A percentile compares a stretch with the other conserved stretches of the same genome.
Evolutionary conservation across 768 basidiomycete genomes (phyloP).

Genomic region (Rubroboletus satanas): DNA sequence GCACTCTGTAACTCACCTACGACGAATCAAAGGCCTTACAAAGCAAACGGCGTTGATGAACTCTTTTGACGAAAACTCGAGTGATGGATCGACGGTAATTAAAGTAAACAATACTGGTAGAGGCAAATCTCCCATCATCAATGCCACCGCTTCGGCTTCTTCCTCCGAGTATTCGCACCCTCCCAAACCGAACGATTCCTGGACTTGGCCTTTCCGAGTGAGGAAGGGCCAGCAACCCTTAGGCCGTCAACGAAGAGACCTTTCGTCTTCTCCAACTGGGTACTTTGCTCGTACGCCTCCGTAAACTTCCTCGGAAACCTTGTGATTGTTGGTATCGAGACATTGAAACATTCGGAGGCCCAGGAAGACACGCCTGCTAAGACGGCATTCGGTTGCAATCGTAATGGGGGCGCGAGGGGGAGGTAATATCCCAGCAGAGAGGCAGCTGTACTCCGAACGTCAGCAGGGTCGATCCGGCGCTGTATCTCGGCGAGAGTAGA

Average conservation of each 20-base stretch:
- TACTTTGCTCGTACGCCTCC: slow-evolving; percentile 19
- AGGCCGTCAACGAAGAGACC: slow-evolving; percentile 24
- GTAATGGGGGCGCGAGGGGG: slow-evolving; percentile 45
- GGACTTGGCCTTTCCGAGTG: slow-evolving; percentile 21
- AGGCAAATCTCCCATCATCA: background rate
- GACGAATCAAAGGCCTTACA: background rate
- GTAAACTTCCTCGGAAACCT: slow-evolving; percentile 22
- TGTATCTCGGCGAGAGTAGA: slow-evolving; percentile 31
- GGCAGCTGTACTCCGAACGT: slow-evolving; percentile 58
- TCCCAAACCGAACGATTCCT: slow-evolving; percentile 27
- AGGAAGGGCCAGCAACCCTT: slow-evolving; percentile 10
- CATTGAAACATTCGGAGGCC: slow-evolving; percentile 35
- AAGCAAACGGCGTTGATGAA: background rate
- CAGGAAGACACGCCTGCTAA: slow-evolving; percentile 60
- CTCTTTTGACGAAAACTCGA: background rate
- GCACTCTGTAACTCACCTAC: background rate
- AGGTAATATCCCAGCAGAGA: slow-evolving; percentile 73
- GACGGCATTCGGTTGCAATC: slow-evolving; percentile 40
- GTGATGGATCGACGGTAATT: too few relatives aligned
- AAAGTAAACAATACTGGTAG: too few relatives aligned
- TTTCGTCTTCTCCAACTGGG: slow-evolving; percentile 9
- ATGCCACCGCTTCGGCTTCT: slow-evolving; percentile 18
- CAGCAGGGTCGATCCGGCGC: slow-evolving; percentile 42
- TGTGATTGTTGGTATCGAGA: slow-evolving; percentile 16
- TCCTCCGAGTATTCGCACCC: slow-evolving; percentile 11